These are phyloP conservation scores for Exsudoporus frostii DNA, from an alignment of 768 basidiomycete species.

Conservation along the genomic window DNA sequence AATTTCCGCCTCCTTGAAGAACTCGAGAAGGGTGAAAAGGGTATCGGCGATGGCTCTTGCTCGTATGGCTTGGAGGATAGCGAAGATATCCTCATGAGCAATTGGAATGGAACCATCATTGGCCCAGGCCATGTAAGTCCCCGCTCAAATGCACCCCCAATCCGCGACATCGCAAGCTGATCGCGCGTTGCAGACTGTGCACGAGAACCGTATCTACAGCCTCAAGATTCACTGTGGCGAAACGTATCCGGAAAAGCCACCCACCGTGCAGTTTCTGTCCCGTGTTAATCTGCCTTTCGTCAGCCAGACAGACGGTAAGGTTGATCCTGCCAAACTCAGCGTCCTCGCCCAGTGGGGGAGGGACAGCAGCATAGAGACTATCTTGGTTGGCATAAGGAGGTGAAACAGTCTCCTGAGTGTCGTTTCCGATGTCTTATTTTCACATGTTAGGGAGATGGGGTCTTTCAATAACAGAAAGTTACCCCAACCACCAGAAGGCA, in stretches of 20 bases:
- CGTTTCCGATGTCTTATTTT: slow-evolving; percentile 5
- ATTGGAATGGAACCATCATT: slow-evolving; percentile 99
- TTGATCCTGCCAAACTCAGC: slow-evolving; percentile 68
- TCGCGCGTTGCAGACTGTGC: slow-evolving; percentile 66
- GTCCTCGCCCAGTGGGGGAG: slow-evolving; percentile 76
- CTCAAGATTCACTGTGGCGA: slow-evolving; percentile 85
- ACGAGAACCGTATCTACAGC: slow-evolving; percentile 98
- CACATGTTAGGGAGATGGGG: slow-evolving; percentile 80
- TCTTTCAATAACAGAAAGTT: slow-evolving; percentile 88
- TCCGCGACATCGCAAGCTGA: slow-evolving; percentile 14
- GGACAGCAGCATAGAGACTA: slow-evolving; percentile 76
- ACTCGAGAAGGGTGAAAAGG: slow-evolving; percentile 99
- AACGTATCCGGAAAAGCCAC: slow-evolving; percentile 73
- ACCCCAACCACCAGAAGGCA: slow-evolving; percentile 92
- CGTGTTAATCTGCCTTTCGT: slow-evolving; percentile 95
- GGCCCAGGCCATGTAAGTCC: slow-evolving; percentile 90
- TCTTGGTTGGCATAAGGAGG: slow-evolving; percentile 93
- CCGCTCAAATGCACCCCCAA: not conserved
- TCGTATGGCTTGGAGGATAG: slow-evolving; percentile 94
- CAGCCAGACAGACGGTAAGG: slow-evolving; percentile 65
- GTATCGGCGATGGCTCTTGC: slow-evolving; percentile 96
- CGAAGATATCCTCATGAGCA: slow-evolving; percentile 96
- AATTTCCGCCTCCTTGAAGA: slow-evolving; percentile 97
- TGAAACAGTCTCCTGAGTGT: slow-evolving; percentile 27
- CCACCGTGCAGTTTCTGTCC: slow-evolving; percentile 80